Evolutionary conservation across 2,329 filamentous ascomycete species (phyloP).

Genomic region (Diaporthe citri): DNA sequence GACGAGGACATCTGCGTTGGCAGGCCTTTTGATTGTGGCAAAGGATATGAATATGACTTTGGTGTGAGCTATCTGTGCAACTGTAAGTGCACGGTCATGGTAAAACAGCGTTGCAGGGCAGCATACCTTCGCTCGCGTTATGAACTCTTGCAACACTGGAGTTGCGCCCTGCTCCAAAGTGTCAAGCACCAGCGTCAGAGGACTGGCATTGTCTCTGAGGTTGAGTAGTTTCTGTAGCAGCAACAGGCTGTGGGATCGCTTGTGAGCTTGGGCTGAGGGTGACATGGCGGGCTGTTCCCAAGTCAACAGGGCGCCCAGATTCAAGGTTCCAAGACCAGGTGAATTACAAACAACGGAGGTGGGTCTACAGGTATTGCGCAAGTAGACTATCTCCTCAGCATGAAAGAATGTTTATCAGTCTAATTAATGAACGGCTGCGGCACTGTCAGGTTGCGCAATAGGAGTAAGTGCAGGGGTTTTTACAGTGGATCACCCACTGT

Average conservation of each 20-base stretch:
- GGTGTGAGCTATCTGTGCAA: conserved; percentile 68
- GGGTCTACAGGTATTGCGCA: not conserved
- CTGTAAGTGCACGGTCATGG: conserved; percentile 26
- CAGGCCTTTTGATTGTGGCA: conserved; percentile 75
- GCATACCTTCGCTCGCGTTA: conserved; percentile 78
- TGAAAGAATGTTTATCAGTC: not conserved
- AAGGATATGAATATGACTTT: conserved; percentile 85
- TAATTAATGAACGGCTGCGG: not conserved
- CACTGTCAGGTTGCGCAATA: not conserved
- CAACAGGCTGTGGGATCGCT: conserved; percentile 45
- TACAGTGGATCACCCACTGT: conserved; percentile 29
- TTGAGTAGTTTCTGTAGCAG: conserved; percentile 52
- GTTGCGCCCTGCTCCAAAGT: conserved; percentile 84
- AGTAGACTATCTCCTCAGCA: not conserved
- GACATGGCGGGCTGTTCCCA: conserved; percentile 37
- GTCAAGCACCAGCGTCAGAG: conserved; percentile 88
- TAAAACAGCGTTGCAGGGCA: not conserved
- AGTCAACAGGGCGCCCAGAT: not conserved
- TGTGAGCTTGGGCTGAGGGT: conserved; percentile 43
- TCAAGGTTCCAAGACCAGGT: not conserved
- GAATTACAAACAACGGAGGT: not conserved
- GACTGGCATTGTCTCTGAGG: conserved; percentile 82
- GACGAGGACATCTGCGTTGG: conserved; percentile 76
- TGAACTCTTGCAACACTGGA: conserved; percentile 79
- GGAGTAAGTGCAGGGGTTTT: conserved; percentile 17